Percentiles rank a stretch among this genome's conserved stretches.
Conservation (phyloP, 331 rosid genomes). For the Prunus yedoensis region DNA sequence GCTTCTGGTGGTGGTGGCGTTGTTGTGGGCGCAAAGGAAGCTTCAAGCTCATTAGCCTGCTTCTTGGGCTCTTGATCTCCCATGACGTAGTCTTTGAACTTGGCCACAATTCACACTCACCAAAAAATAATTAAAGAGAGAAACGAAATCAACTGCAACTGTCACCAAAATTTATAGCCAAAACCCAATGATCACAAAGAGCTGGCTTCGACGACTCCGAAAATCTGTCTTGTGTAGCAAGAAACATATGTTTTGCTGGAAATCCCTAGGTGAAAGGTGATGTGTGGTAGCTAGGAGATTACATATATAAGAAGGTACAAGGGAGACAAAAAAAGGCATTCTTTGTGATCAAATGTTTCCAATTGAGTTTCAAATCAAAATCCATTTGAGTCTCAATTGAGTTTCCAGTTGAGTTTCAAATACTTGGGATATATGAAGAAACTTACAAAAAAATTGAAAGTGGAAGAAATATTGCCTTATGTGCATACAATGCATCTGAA, state of each 20-base stretch:
- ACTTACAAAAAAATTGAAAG: background rate
- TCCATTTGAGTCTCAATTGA: too few relatives aligned
- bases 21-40: too few relatives aligned
- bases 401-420: too few relatives aligned
- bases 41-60: too few relatives aligned
- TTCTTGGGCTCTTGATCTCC: too few relatives aligned
- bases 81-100: slow-evolving; percentile 22
- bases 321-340: too few relatives aligned
- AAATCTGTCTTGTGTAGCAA: background rate
- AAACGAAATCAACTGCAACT: background rate
- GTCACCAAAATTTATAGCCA: background rate
- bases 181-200: background rate
- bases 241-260: background rate
- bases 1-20: too few relatives aligned
- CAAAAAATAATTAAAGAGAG: background rate
- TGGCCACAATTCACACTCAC: background rate
- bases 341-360: too few relatives aligned
- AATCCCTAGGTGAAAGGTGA: background rate
- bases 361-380: too few relatives aligned
- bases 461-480: background rate
- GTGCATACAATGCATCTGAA: slow-evolving; percentile 54
- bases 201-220: background rate
- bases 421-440: too few relatives aligned
- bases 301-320: background rate
- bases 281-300: background rate